Evolutionary conservation across 2,329 filamentous ascomycete species (phyloP), one percentile per base, ranked within the genome.

Genomic region (Lasiodiplodia gonubiensis): DNA sequence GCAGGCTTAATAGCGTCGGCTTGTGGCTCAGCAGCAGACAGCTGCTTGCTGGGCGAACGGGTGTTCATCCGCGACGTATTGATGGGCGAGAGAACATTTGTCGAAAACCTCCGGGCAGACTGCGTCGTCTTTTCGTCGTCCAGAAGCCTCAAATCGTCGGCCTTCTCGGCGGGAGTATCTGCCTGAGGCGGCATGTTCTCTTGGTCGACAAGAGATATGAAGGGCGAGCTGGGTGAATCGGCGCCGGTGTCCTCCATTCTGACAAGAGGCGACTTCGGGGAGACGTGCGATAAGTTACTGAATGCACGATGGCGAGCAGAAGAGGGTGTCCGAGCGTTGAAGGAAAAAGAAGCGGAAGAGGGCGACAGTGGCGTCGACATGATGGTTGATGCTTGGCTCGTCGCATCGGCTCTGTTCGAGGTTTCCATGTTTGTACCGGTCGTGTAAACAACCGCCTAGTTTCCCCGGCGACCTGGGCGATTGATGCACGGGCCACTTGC

Each of bases 141-240:
- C 8, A 55, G 27, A 16, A 49, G n/a, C 25, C 66, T 63, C 14
- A 60, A 30, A 25, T 67, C 66, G 4, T 39, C 57, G 61, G 66
- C 42, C 49, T 63, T 42, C 14, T 65, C 23, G 11, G 11, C 25
- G 35, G 64, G 61, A 21, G 67, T 37, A 66, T 76, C 66, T 25
- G 46, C 33, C 11, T 21, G 27, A 2, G 64, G 68, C 18, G 65
- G 73, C 65, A 78, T 70, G 48, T 79, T 80, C 65, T 80, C 78
- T 64, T 79, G 77, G 21, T 80, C 79, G 61, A 84, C 72, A 65
- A 83, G 78, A 51, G 79, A 75, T n/a, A 82, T 72, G 71, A 84
- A 85, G 16, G 83, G 83, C 46, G 83, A 85, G 66, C 81, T 84
- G 6, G 80, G 80, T 27, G 77, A 78, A 21, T 81, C 77, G 70